A percentile compares a stretch with the other conserved stretches of the same genome.
phyloP scores from a whole-genome alignment of 768 basidiomycete species.

The Naematelia aurantialba region DNA sequence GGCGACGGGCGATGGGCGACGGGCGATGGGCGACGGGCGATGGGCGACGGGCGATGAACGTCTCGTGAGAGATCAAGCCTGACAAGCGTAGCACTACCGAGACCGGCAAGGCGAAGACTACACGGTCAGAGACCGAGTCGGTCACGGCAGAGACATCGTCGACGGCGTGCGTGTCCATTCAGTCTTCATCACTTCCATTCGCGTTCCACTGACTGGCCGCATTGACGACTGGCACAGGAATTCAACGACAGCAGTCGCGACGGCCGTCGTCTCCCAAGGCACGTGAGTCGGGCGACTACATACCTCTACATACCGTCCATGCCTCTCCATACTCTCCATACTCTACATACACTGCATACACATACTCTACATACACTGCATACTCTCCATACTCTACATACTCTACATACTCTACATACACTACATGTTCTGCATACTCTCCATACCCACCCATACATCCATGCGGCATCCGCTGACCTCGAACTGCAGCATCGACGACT shows the following conservation, averaged over 20 bases:
- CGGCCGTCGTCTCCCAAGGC: not conserved
- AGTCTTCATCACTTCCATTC: too few relatives aligned
- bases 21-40: too few relatives aligned
- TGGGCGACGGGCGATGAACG: too few relatives aligned
- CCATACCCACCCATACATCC: not conserved
- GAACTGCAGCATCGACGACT: slow-evolving; percentile 4
- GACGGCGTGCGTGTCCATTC: too few relatives aligned
- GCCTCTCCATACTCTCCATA: not conserved
- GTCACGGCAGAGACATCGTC: too few relatives aligned
- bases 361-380: not conserved
- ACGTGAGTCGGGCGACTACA: not conserved
- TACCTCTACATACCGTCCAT: not conserved
- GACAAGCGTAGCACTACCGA: too few relatives aligned
- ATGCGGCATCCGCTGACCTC: not conserved
- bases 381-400: not conserved
- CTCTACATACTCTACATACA: not conserved
- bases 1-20: too few relatives aligned
- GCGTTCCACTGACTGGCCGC: too few relatives aligned
- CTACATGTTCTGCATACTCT: not conserved
- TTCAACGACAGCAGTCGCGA: too few relatives aligned
- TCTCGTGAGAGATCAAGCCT: too few relatives aligned
- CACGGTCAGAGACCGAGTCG: too few relatives aligned
- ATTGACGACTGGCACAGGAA: not conserved
- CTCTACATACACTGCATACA: not conserved
- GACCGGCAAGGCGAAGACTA: too few relatives aligned